Evolutionary conservation across 257 asterid genomes (phyloP).

Genomic region (Scutellaria barbata): DNA sequence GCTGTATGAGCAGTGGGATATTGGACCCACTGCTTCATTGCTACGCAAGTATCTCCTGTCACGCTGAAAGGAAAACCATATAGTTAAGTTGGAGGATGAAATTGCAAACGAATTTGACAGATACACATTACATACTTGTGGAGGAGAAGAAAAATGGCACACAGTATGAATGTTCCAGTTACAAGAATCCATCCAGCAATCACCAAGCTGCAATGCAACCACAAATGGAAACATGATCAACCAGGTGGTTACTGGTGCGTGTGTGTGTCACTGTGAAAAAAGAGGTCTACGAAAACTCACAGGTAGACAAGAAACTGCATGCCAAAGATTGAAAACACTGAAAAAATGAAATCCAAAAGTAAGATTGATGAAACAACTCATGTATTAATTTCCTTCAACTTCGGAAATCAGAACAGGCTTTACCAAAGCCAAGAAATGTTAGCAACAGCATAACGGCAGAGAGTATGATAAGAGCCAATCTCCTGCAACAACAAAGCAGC

Average conservation of each 20-base stretch:
- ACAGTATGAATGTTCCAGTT: conserved; percentile 76
- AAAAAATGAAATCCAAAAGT: conserved; percentile 34
- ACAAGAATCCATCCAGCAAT: conserved; percentile 87
- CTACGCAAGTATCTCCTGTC: conserved; percentile 80
- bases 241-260: background rate
- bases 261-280: conserved; percentile 6
- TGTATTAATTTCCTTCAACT: background rate
- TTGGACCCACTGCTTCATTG: conserved; percentile 89
- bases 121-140: conserved; percentile 69
- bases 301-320: conserved; percentile 76
- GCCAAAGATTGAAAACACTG: conserved; percentile 89
- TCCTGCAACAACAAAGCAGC: conserved; percentile 60
- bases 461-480: conserved; percentile 82
- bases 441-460: conserved; percentile 86
- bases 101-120: background rate
- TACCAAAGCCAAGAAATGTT: conserved; percentile 91
- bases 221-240: conserved; percentile 12
- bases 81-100: conserved; percentile 1
- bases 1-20: conserved; percentile 84
- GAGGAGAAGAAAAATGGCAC: conserved; percentile 86
- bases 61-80: conserved; percentile 45
- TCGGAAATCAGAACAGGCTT: conserved; percentile 29
- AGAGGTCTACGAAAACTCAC: conserved; percentile 55
- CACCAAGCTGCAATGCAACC: conserved; percentile 70
- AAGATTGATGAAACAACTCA: conserved; percentile 28